Conservation (phyloP, 2,329 filamentous ascomycete species). For the Beauveria sp. region DNA sequence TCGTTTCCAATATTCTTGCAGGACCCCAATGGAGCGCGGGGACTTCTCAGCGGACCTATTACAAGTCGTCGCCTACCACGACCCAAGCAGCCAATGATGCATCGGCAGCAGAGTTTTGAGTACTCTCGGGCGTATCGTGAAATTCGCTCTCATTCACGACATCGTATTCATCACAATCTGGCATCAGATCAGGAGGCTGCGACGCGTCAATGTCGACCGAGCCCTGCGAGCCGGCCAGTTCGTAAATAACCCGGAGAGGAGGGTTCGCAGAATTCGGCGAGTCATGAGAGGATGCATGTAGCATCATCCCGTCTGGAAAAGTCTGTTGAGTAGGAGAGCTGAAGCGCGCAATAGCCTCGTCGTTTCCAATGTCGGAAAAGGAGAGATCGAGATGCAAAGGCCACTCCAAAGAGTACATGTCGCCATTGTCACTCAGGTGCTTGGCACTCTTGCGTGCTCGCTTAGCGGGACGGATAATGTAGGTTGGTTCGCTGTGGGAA, state of each 20-base stretch:
- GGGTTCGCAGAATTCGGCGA: constrained; percentile 15
- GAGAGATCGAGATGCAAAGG: constrained; percentile 32
- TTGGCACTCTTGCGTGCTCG: constrained; percentile 22
- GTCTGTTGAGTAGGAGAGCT: constrained; percentile 20
- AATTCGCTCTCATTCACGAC: constrained; percentile 29
- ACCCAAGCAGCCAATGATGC: constrained; percentile 31
- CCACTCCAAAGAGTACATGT: constrained; percentile 18
- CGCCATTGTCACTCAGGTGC: not conserved
- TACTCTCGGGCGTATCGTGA: constrained; percentile 23
- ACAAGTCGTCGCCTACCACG: constrained; percentile 38
- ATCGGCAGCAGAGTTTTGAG: constrained; percentile 18
- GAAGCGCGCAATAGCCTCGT: constrained; percentile 31
- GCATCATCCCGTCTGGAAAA: constrained; percentile 15
- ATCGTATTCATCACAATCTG: constrained; percentile 20
- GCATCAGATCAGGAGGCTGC: constrained; percentile 28
- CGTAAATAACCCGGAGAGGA: constrained; percentile 34
- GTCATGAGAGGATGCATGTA: constrained; percentile 15
- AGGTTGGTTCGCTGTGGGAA: constrained; percentile 29
- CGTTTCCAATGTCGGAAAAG: constrained; percentile 34
- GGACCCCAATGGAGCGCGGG: constrained; percentile 23
- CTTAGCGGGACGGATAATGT: constrained; percentile 30
- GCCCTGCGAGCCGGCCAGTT: constrained; percentile 25
- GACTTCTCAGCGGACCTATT: constrained; percentile 33
- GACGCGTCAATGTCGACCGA: constrained; percentile 29
- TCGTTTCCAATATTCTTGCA: constrained; percentile 18